A percentile compares a stretch with the other conserved stretches of the same genome.
phyloP scores from a whole-genome alignment of 1,284 basidiomycete genomes.

The Tilletia indica region DNA sequence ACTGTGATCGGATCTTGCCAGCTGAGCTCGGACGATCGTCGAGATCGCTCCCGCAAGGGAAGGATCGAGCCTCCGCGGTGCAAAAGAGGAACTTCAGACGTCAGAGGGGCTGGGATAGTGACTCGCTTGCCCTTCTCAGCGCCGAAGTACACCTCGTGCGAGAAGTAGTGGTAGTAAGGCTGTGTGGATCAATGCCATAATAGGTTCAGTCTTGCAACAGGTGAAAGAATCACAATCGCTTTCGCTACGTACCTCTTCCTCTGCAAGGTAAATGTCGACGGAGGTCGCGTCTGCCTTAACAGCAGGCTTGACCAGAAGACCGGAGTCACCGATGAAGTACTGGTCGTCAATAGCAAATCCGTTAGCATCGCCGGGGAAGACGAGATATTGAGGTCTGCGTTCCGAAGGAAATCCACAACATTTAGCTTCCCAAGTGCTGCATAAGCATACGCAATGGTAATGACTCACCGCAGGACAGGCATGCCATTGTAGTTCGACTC shows the following conservation, averaged over 20 bases:
- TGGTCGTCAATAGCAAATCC: conserved; percentile 92
- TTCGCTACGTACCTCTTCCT: conserved; percentile 60
- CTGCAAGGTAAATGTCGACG: conserved; percentile 78
- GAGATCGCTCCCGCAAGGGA: conserved; percentile 78
- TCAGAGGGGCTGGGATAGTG: conserved; percentile 73
- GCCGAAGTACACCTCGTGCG: conserved; percentile 64
- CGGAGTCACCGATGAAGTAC: conserved; percentile 84
- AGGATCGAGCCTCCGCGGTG: conserved; percentile 90
- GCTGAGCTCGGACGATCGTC: conserved; percentile 83
- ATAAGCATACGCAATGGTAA: conserved; percentile 62
- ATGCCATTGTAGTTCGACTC: conserved; percentile 43
- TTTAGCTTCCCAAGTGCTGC: conserved; percentile 53
- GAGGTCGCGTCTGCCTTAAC: conserved; percentile 72
- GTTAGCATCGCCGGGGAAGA: conserved; percentile 80
- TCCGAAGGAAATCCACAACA: background rate
- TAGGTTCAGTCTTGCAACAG: too few relatives aligned
- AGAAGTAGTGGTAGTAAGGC: conserved; percentile 94
- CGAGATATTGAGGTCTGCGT: conserved; percentile 75
- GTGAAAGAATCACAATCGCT: background rate
- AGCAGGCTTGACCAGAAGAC: conserved; percentile 88
- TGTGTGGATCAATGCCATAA: conserved; percentile 43
- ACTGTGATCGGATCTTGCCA: conserved; percentile 90
- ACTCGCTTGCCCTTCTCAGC: conserved; percentile 64
- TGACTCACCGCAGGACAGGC: conserved; percentile 51
- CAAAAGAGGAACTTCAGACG: conserved; percentile 75